A percentile compares a stretch with the other conserved stretches of the same genome.
phyloP scores from a whole-genome alignment of 768 basidiomycete genomes.

The Solioccasus polychromus region DNA sequence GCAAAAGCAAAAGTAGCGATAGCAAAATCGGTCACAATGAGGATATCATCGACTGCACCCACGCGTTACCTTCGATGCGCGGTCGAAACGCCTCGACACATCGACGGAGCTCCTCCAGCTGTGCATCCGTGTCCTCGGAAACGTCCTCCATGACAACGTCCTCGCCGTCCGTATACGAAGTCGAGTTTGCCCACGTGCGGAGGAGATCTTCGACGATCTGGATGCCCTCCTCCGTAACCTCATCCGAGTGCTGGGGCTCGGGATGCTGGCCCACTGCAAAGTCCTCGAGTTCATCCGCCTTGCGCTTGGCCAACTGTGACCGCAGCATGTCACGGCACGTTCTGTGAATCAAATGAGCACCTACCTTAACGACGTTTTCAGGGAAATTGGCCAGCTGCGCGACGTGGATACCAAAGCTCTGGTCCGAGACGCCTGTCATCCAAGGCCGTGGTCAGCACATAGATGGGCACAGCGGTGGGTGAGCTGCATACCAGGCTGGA shows the following conservation, averaged over 20 bases:
- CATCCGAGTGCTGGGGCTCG: conserved; percentile 48
- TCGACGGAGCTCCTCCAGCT: conserved; percentile 48
- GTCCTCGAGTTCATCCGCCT: conserved; percentile 89
- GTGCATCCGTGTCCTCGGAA: conserved; percentile 30
- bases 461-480: neutral
- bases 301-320: conserved; percentile 78
- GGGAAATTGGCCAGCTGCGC: conserved; percentile 98
- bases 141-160: conserved; percentile 54
- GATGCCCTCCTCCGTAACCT: conserved; percentile 76
- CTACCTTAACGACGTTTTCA: conserved; percentile 83
- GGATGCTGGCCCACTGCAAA: conserved; percentile 50
- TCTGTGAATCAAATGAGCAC: conserved; percentile 3
- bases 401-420: conserved; percentile 98
- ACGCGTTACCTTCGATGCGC: conserved; percentile 72
- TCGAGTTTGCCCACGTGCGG: conserved; percentile 54
- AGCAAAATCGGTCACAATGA: conserved; percentile 30
- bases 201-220: conserved; percentile 79
- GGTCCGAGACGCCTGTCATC: conserved; percentile 78
- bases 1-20: neutral
- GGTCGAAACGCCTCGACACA: conserved; percentile 66
- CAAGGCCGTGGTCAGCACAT: conserved; percentile 1
- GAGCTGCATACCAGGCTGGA: conserved; percentile 65
- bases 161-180: conserved; percentile 35
- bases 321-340: neutral
- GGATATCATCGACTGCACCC: conserved; percentile 64